Percentiles rank a stretch among this genome's conserved stretches.
These are phyloP conservation scores for Fragaria nilgerrensis DNA, from an alignment of 306 rosid genomes.

Conservation along the genomic window DNA sequence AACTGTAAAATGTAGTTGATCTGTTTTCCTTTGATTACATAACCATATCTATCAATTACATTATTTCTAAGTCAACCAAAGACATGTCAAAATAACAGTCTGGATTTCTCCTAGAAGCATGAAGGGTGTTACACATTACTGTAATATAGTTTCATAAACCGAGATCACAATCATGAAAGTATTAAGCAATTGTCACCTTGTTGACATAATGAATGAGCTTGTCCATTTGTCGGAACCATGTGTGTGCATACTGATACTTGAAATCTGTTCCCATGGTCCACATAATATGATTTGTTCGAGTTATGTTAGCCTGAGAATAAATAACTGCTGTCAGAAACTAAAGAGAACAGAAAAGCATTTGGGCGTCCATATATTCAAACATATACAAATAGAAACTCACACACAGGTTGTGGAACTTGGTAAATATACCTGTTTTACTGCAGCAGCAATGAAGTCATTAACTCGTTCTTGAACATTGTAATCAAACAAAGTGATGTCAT, in stretches of 20 bases:
- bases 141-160: constrained; percentile 14
- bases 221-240: constrained; percentile 93
- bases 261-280: constrained; percentile 99
- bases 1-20: not conserved
- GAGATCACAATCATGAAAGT: not conserved
- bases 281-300: constrained; percentile 93
- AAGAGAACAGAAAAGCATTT: constrained; percentile 3
- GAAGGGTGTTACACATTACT: not conserved
- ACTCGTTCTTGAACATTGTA: constrained; percentile 59
- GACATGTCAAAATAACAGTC: not conserved
- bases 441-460: constrained; percentile 54
- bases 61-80: not conserved
- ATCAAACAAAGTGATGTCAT: constrained; percentile 43
- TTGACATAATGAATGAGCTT: constrained; percentile 93
- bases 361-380: not conserved
- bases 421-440: constrained; percentile 45
- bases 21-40: not conserved
- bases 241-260: constrained; percentile 82
- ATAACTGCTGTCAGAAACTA: constrained; percentile 26
- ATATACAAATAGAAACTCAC: constrained; percentile 1
- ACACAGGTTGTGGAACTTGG: constrained; percentile 4
- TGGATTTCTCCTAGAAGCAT: constrained; percentile 1
- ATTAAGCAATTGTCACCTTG: constrained; percentile 40
- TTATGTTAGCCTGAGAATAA: constrained; percentile 80
- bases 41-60: not conserved